Conservation (phyloP, 2,329 filamentous ascomycete species). For the Colletotrichum liaoningense region DNA sequence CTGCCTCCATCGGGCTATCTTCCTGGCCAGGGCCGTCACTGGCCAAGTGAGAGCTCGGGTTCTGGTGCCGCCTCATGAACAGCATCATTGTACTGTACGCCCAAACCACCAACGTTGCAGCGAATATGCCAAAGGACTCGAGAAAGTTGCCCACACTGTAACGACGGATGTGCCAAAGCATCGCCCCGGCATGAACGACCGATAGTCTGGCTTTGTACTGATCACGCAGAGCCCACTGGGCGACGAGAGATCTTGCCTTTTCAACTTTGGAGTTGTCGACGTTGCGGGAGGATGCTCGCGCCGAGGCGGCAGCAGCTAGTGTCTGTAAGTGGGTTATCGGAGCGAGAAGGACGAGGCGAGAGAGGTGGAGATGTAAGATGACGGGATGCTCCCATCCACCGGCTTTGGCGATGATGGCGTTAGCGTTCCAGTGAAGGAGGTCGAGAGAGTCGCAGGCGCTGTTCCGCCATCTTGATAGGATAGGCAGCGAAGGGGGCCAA, state of each 20-base stretch:
- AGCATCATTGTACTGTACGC: constrained; percentile 45
- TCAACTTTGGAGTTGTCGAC: background rate
- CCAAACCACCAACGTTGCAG: constrained; percentile 53
- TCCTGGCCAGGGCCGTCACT: constrained; percentile 22
- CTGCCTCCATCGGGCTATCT: background rate
- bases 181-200: constrained; percentile 55
- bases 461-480: constrained; percentile 51
- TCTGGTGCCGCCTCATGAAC: constrained; percentile 6
- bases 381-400: constrained; percentile 65
- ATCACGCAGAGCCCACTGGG: constrained; percentile 40
- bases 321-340: constrained; percentile 58
- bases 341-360: constrained; percentile 62
- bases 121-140: constrained; percentile 50
- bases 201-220: constrained; percentile 58
- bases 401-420: constrained; percentile 59
- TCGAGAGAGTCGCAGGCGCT: constrained; percentile 61
- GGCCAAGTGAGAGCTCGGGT: background rate
- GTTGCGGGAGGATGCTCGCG: background rate
- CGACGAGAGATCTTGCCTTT: constrained; percentile 11
- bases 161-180: constrained; percentile 59
- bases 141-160: constrained; percentile 54
- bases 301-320: constrained; percentile 41
- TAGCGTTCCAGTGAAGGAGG: constrained; percentile 68
- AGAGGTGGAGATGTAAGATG: constrained; percentile 65
- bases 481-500: constrained; percentile 31